Base-by-base conservation (phyloP, 768 basidiomycete genomes). In the Trametes cinnabarina region DNA sequence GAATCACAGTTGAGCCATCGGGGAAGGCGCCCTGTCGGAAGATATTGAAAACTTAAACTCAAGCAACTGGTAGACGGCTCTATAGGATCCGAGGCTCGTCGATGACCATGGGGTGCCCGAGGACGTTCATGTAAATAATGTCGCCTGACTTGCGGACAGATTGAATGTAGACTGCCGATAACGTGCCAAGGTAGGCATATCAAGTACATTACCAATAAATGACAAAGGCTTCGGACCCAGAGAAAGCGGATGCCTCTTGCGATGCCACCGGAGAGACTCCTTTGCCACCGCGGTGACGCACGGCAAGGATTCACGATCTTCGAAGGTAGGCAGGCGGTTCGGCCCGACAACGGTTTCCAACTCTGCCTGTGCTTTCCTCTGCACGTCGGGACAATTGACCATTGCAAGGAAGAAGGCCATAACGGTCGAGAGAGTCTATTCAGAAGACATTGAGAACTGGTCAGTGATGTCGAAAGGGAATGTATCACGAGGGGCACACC, bases 401-500 rank as follows among this genome's bases (percentile, higher is more conserved):
- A 71, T 72, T 1, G 71, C 72, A 4, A 73, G 62, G 60, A 72
- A 64, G 59, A 73, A 70, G 0, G 71, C 63, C 20, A 59, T 57
- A 40, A 70, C 59, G 8, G 63, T 51, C 4, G 68, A 60, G 25
- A 64, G 61, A 0, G 68, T 69, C 68, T 69, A n/a, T n/a, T n/a
- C n/a, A n/a, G n/a, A n/a, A n/a, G n/a, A n/a, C n/a, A n/a, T n/a
- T n/a, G n/a, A n/a, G n/a, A n/a, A n/a, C n/a, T n/a, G n/a, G n/a
- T n/a, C n/a, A n/a, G n/a, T n/a, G n/a, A n/a, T n/a, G n/a, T n/a
- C n/a, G n/a, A n/a, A n/a, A n/a, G n/a, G n/a, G n/a, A n/a, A n/a
- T n/a, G n/a, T n/a, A n/a, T n/a, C n/a, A n/a, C n/a, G n/a, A n/a
- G 20, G 6, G 11, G 55, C 72, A 62, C 48, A 85, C 85, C 1